Conservation (phyloP, 2,329 filamentous ascomycete genomes). For the Ceratocystis cacaofunesta region DNA sequence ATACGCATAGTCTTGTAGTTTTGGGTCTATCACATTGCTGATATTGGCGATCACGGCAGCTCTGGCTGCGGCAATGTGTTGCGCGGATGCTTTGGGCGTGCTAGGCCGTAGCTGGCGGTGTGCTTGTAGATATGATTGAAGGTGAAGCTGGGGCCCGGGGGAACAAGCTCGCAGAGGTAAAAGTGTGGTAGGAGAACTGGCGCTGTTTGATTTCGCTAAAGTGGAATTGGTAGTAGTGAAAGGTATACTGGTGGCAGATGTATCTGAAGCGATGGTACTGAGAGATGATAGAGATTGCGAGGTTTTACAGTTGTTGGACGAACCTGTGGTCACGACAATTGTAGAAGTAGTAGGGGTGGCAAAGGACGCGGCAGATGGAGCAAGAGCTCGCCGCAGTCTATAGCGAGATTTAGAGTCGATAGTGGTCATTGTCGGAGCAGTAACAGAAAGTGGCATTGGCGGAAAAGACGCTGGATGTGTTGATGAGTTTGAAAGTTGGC, state of each 20-base stretch:
- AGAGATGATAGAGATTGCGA: background rate
- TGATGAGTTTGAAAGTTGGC: no score
- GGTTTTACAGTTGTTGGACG: background rate
- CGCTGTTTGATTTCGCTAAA: background rate
- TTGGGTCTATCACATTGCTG: conserved; percentile 53
- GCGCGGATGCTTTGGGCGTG: conserved; percentile 30
- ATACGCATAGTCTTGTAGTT: conserved; percentile 51
- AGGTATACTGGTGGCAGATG: no score
- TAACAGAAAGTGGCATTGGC: background rate
- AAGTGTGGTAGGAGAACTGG: background rate
- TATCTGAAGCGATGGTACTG: background rate
- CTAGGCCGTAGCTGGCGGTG: conserved; percentile 25
- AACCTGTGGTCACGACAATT: background rate
- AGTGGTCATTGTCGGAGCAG: background rate
- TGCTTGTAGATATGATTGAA: conserved; percentile 6
- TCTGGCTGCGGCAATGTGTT: conserved; percentile 42
- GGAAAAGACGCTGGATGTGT: background rate
- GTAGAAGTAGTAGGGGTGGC: background rate
- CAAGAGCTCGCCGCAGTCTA: background rate
- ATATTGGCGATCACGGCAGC: conserved; percentile 46
- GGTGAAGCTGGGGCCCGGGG: background rate
- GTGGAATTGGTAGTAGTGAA: no score
- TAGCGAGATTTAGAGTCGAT: no score
- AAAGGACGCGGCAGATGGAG: background rate
- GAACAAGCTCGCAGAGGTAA: no score